Evolutionary conservation across 164 flowering plant species (phyloP), one percentile per base, ranked within the genome.

Genomic region (Magnolia sinica): DNA sequence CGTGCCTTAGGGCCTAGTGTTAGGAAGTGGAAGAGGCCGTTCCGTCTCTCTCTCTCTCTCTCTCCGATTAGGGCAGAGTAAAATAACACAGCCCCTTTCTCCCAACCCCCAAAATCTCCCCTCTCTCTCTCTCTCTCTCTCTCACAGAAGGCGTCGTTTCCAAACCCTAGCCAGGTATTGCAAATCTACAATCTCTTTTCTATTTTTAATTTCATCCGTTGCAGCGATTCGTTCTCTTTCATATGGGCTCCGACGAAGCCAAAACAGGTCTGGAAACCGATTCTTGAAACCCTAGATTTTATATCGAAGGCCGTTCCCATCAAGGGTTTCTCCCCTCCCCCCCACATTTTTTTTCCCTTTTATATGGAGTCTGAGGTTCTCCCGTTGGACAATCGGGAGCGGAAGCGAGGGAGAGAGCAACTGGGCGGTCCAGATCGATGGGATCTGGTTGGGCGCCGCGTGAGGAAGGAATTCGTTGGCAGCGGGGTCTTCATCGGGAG

Each of bases 401-500:
- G 70, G 71, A 77, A 77, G 70, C 70, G 71, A 9, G 70, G n/a
- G n/a, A 23, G 74, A 64, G 74, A 18, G 4, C 59, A 73, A 73
- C 72, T 86, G 13, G 81, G 79, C 52, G 83, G 82, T 73, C 82
- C 45, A 8, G 50, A 31, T 5, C 49, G 49, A 13, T 76, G 64
- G 69, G 82, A 75, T 19, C 78, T 91, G 20, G 86, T 94, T 10
- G 98, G 98, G 10, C 82, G 88, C 31, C 93, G 88, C 77, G 89
- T 96, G 84, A 82, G 73, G 85, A 96, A 96, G 78, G 91, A 88
- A 65, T 94, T 96, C 81, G 76, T 68, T 0, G 90, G 87, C 8
- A 86, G 51, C 67, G 93, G 94, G 24, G 68, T 78, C 29, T 96
- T 83, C 78, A 58, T 92, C 5, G 99, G 99, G 77, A 96, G 91